Evolutionary conservation across 306 rosid genomes (phyloP).

Genomic region (Quercus variabilis): DNA sequence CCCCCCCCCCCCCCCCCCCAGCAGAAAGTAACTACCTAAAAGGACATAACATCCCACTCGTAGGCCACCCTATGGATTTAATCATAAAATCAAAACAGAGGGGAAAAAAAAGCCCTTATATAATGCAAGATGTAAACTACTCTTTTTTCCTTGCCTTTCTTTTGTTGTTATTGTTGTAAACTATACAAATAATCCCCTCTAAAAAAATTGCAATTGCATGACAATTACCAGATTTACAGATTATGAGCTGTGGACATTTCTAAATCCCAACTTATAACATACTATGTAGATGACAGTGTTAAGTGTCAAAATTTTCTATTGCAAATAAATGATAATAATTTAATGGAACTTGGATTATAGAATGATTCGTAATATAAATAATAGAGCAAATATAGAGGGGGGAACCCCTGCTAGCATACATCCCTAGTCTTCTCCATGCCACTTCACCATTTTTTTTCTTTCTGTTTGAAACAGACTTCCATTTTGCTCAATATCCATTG

Average conservation of each 20-base stretch:
- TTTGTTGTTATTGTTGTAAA: neutral
- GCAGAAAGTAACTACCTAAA: neutral
- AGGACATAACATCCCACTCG: neutral
- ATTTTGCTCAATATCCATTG: neutral
- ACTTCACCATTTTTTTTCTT: neutral
- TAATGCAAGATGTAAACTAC: neutral
- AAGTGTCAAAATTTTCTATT: neutral
- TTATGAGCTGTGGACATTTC: neutral
- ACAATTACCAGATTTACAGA: neutral
- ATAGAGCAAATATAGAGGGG: neutral
- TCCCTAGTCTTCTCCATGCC: neutral
- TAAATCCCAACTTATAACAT: neutral
- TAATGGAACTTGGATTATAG: neutral
- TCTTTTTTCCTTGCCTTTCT: neutral
- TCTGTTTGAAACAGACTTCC: neutral
- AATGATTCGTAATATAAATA: neutral
- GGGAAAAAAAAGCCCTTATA: neutral
- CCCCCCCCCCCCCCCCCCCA: neutral
- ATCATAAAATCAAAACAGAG: neutral
- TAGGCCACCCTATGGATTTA: neutral
- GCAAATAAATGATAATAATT: neutral
- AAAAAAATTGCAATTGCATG: neutral
- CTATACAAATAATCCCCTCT: neutral
- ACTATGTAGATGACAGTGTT: neutral
- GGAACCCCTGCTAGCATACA: neutral